Conservation (phyloP, 2,329 filamentous ascomycete species). For the Fusarium pseudocircinatum region DNA sequence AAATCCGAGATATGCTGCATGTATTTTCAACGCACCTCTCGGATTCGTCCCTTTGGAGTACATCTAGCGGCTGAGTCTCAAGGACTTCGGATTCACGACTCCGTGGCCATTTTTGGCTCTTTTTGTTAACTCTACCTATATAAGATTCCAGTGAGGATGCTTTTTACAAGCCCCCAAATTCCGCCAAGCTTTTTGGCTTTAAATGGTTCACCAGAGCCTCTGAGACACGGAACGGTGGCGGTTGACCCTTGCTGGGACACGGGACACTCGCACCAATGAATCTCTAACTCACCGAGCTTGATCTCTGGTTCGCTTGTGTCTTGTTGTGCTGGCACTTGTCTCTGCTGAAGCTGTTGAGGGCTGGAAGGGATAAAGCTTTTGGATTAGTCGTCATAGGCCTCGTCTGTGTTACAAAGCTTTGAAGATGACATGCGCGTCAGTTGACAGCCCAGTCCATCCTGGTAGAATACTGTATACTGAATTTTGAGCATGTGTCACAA, state of each 20-base stretch:
- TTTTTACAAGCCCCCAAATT: conserved; percentile 10
- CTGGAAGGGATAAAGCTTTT: conserved; percentile 9
- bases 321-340: conserved; percentile 23
- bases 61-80: conserved; percentile 21
- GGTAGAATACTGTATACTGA: conserved; percentile 3
- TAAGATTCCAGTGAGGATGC: conserved; percentile 7
- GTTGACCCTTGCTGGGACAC: conserved; percentile 23
- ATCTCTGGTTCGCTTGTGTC: conserved; percentile 13
- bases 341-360: conserved; percentile 23
- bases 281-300: conserved; percentile 40
- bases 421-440: conserved; percentile 34
- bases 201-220: conserved; percentile 13
- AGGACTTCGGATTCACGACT: conserved; percentile 29
- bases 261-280: conserved; percentile 4
- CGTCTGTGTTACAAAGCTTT: conserved; percentile 12
- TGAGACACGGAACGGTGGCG: conserved; percentile 35
- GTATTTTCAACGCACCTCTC: conserved; percentile 32
- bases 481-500: not conserved
- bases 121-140: not conserved
- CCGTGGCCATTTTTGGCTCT: conserved; percentile 14
- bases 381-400: conserved; percentile 26
- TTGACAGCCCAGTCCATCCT: conserved; percentile 3
- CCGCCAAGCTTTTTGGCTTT: conserved; percentile 28
- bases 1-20: conserved; percentile 25
- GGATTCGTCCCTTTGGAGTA: conserved; percentile 21